phyloP scores from a whole-genome alignment of 2,329 filamentous ascomycete species.

The Xylaria sp. region DNA sequence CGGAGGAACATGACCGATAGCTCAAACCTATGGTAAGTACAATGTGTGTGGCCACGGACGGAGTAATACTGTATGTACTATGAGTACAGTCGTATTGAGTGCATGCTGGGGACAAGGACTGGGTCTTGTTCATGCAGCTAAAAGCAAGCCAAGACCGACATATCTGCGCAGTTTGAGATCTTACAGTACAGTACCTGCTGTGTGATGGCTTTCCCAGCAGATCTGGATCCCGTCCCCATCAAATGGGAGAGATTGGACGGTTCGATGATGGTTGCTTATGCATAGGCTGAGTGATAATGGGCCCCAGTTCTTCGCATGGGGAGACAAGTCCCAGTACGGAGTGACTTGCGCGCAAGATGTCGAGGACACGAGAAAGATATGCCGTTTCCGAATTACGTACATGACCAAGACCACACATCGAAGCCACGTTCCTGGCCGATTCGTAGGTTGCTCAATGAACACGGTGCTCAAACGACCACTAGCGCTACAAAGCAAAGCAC shows the following conservation, averaged over 20 bases:
- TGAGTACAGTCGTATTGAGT: no score
- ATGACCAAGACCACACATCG: constrained; percentile 28
- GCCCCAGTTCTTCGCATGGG: constrained; percentile 14
- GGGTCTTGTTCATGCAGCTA: constrained; percentile 30
- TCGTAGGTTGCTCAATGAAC: constrained; percentile 27
- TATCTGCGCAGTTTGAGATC: constrained; percentile 20
- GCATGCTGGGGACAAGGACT: constrained; percentile 9
- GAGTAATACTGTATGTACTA: constrained; percentile 2
- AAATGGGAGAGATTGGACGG: constrained; percentile 15
- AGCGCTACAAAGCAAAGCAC: constrained; percentile 6
- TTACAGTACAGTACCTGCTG: no score
- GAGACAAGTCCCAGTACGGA: background rate
- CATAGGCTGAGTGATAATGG: constrained; percentile 13
- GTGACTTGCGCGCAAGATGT: no score
- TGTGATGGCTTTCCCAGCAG: constrained; percentile 21
- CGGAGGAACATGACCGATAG: constrained; percentile 2
- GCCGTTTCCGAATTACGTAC: constrained; percentile 34
- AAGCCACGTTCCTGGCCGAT: constrained; percentile 29
- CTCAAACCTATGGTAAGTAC: constrained; percentile 1
- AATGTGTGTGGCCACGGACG: constrained; percentile 9
- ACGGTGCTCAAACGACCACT: constrained; percentile 26
- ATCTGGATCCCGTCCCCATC: constrained; percentile 30
- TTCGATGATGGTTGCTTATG: constrained; percentile 15
- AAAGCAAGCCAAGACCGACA: constrained; percentile 31
- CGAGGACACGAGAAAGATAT: constrained; percentile 15